Percentiles rank a stretch among this genome's conserved stretches.
phyloP scores from a whole-genome alignment of 345 rosid species.

The Corchorus olitorius region DNA sequence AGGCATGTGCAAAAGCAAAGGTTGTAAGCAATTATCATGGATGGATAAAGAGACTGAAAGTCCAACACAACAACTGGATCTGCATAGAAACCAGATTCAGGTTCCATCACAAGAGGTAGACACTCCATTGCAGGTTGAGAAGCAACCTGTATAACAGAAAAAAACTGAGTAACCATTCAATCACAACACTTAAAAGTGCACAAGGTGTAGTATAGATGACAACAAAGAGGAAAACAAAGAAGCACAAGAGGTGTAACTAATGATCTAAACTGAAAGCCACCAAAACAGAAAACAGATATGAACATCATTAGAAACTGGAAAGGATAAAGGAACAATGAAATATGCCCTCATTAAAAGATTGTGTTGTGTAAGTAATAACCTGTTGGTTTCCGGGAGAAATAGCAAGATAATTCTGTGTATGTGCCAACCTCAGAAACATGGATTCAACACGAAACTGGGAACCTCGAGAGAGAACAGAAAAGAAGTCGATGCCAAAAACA shows the following conservation, averaged over 20 bases:
- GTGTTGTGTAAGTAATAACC: conserved; percentile 37
- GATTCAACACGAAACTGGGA: conserved; percentile 98
- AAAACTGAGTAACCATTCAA: conserved; percentile 13
- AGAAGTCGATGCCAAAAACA: conserved; percentile 93
- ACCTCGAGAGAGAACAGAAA: conserved; percentile 98
- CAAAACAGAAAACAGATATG: not conserved
- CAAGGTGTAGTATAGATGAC: not conserved
- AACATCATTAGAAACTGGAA: conserved; percentile 5
- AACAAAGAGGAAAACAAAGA: not conserved
- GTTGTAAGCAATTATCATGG: conserved; percentile 95
- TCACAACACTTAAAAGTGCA: conserved; percentile 1
- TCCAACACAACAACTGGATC: conserved; percentile 97
- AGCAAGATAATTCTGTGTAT: conserved; percentile 90
- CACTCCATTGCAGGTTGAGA: conserved; percentile 99
- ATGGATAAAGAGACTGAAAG: conserved; percentile 97
- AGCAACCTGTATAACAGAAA: conserved; percentile 69
- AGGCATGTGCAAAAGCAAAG: conserved; percentile 95
- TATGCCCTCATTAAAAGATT: conserved; percentile 7
- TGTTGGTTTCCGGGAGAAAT: conserved; percentile 93
- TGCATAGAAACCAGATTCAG: conserved; percentile 88
- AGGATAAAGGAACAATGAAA: not conserved
- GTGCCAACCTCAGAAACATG: conserved; percentile 94
- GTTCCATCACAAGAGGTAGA: conserved; percentile 97
- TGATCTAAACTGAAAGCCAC: not conserved
- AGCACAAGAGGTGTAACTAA: not conserved